Percentiles rank a stretch among this genome's conserved stretches.
phyloP scores from a whole-genome alignment of 2,329 filamentous ascomycete genomes.

The Plenodomus lindquistii region DNA sequence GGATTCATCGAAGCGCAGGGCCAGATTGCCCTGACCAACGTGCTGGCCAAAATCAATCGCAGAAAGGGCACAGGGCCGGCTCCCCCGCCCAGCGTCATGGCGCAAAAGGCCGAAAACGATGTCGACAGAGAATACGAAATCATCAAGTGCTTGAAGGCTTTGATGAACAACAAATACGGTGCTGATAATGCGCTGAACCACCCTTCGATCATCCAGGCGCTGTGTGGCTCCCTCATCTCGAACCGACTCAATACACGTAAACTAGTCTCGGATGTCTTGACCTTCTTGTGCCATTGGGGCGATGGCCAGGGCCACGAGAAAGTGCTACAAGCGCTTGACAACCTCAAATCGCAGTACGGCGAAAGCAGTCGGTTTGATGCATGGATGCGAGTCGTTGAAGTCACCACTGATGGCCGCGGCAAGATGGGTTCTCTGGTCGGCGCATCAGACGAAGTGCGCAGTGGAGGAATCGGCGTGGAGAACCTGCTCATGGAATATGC shows the following conservation, averaged over 20 bases:
- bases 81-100: constrained; percentile 57
- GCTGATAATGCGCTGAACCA: constrained; percentile 92
- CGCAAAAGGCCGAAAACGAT: constrained; percentile 69
- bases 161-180: constrained; percentile 99
- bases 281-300: constrained; percentile 94
- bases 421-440: constrained; percentile 99
- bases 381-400: constrained; percentile 98
- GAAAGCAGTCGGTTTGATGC: constrained; percentile 96
- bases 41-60: constrained; percentile 91
- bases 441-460: constrained; percentile 93
- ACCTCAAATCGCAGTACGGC: constrained; percentile 82
- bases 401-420: constrained; percentile 92
- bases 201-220: constrained; percentile 84
- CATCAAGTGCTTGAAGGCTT: constrained; percentile 91
- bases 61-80: constrained; percentile 76
- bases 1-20: constrained; percentile 97
- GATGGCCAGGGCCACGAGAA: constrained; percentile 87
- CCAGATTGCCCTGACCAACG: constrained; percentile 91
- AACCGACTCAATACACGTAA: constrained; percentile 89
- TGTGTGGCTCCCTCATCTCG: constrained; percentile 85
- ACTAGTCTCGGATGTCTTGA: constrained; percentile 92
- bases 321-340: constrained; percentile 90
- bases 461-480: constrained; percentile 97
- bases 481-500: constrained; percentile 99
- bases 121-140: constrained; percentile 95